A percentile compares a stretch with the other conserved stretches of the same genome.
These are phyloP conservation scores for Chrysosporium keratinophilum DNA, from an alignment of 2,329 filamentous ascomycete genomes.

Conservation along the genomic window DNA sequence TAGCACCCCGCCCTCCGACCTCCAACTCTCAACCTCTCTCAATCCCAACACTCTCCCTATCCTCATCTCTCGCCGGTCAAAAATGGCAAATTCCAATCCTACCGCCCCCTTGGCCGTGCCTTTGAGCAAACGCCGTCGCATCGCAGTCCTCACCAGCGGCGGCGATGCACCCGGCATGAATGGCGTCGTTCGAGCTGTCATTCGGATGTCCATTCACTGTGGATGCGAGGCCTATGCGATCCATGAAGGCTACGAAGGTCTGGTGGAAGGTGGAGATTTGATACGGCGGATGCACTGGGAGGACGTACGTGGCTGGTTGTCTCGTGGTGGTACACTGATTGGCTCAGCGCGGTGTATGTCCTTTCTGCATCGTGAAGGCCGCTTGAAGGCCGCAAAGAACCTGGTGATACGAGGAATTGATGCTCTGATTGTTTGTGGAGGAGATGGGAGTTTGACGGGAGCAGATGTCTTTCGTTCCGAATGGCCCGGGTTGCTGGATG, in stretches of 20 bases:
- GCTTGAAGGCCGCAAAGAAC: constrained; percentile 81
- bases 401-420: constrained; percentile 89
- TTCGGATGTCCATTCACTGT: constrained; percentile 81
- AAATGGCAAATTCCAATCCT: not conserved
- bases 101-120: not conserved
- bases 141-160: constrained; percentile 88
- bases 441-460: constrained; percentile 90
- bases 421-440: constrained; percentile 90
- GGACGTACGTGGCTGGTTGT: constrained; percentile 87
- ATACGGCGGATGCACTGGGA: constrained; percentile 86
- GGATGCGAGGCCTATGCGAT: constrained; percentile 69
- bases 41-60: not conserved
- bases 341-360: constrained; percentile 87
- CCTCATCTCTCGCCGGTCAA: not conserved
- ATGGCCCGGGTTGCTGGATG: constrained; percentile 78
- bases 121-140: constrained; percentile 41
- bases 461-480: constrained; percentile 87
- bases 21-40: not conserved
- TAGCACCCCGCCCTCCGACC: no score
- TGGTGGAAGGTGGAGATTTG: constrained; percentile 78
- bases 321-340: constrained; percentile 89
- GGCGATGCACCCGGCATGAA: constrained; percentile 96
- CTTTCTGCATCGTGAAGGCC: constrained; percentile 80
- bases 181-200: constrained; percentile 75
- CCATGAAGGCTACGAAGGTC: constrained; percentile 91